Base-by-base conservation (phyloP, 2,329 filamentous ascomycete genomes). In the Fusarium sp. region DNA sequence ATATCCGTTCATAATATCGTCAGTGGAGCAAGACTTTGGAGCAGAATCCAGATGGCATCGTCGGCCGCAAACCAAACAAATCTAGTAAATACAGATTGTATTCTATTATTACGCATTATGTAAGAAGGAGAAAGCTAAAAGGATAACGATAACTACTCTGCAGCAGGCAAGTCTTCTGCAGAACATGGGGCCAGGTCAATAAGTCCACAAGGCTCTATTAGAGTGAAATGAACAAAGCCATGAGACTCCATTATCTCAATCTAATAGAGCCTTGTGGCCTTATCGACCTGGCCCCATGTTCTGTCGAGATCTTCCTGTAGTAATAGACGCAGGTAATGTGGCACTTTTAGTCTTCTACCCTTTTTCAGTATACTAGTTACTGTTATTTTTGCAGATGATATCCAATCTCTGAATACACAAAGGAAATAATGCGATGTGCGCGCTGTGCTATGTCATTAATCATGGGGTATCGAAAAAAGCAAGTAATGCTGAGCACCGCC, bases 361-460 rank as follows among this genome's bases (percentile, higher is more conserved):
- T 12, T 41, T 18, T 41, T 22, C 18, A 18, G 24, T 20, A 24
- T 43, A 29, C 12, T 22, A 22, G 24, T n/a, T 27, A 25, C 12
- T 27, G 9, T 52, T 27, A 24, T 20, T 22, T 15, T 24, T 29
- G 6, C 18, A 34, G 22, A 27, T n/a, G 32, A 53, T 18, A 8
- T 20, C 15, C 49, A 16, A 29, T 18, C 34, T 53, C 22, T 29
- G 38, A 51, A 22, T n/a, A 8, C 24, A 63, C 46, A 49, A 18
- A 24, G 6, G 24, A 30, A 57, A 49, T n/a, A 29, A 29, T 55
- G 20, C 18, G 18, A 24, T 51, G 10, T 58, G 46, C 55, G 40
- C 59, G 68, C 68, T 66, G 46, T 46, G 67, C 51, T 62, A 55
- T 72, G 69, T 74, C 68, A 69, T 72, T 52, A 56, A 58, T 64